Evolutionary conservation across 2,329 filamentous ascomycete genomes (phyloP), one percentile per base, ranked within the genome.

Genomic region (Purpureocillium takamizusanense): DNA sequence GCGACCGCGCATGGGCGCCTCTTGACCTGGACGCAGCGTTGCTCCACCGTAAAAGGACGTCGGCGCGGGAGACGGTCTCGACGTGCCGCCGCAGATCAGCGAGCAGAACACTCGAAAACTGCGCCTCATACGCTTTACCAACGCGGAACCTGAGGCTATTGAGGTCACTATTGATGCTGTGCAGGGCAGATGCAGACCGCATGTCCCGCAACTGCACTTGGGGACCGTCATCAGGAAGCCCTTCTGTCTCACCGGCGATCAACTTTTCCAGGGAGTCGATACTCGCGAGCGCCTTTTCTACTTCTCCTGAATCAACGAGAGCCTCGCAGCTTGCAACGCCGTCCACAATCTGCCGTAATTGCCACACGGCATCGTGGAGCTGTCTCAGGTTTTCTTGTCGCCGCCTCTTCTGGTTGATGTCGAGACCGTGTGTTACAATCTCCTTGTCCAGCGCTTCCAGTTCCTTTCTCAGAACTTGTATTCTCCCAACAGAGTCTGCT

Each of bases 1-100:
- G 72, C 35, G 80, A 76, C 43, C 83, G 72, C 37, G 71, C 69
- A 49, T 84, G 79, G 4, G 69, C 70, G 27, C 84, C 83, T 37
- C 85, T 79, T 31, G 78, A 70, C 43, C 87, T 76, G 51, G 82
- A 76, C 17, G 84, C 85, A 14, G 87, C 78, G 48, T 75, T 80
- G 39, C 83, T 86, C 86, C 90, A 95, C 47, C 92, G 76, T 50
- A 86, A 79, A 11, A 98, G 64, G 2, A 94, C 90, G 35, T 86
- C 81, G 27, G 78, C 65, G 1, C 66, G 65, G 1, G 86, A 78
- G 3, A 92, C 81, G 3, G 72, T 76, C 38, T 85, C 79, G 21
- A 88, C 71, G 56, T 98, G 92, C n/a, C 74, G 70, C 37, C 85
- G 78, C 31, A 97, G 62, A 59, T 98, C 92, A 3, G 71, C 73